A percentile compares a stretch with the other conserved stretches of the same genome.
Evolutionary conservation across 2,329 filamentous ascomycete genomes (phyloP).

Genomic region (Dothideomycetidae sp.): DNA sequence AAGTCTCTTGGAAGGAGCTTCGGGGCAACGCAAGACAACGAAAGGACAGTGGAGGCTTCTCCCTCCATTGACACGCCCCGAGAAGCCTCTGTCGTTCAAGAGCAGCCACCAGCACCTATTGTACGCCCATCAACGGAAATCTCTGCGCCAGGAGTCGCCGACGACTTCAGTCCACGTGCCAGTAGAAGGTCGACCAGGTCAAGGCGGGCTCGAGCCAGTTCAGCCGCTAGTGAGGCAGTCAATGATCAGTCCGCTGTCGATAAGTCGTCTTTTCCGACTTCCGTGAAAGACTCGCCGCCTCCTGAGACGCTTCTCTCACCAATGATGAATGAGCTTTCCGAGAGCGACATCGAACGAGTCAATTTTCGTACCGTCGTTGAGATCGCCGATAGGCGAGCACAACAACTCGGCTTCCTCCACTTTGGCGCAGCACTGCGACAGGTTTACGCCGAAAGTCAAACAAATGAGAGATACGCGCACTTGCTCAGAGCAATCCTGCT

Average conservation of each 20-base stretch:
- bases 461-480: conserved; percentile 23
- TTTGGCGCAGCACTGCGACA: conserved; percentile 29
- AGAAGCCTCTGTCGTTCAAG: conserved; percentile 23
- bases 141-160: no score
- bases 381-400: conserved; percentile 28
- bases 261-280: conserved; percentile 2
- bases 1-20: conserved; percentile 30
- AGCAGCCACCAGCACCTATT: conserved; percentile 21
- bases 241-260: conserved; percentile 4
- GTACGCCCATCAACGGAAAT: no score
- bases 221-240: conserved; percentile 1
- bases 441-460: conserved; percentile 29
- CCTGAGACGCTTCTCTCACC: conserved; percentile 8
- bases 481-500: conserved; percentile 31
- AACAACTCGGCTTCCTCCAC: conserved; percentile 23
- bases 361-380: conserved; percentile 23
- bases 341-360: conserved; percentile 2
- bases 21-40: conserved; percentile 27
- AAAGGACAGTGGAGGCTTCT: conserved; percentile 33
- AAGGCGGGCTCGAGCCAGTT: conserved; percentile 5
- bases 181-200: conserved; percentile 22
- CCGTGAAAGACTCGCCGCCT: conserved; percentile 14
- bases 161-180: conserved; percentile 29
- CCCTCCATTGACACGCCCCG: conserved; percentile 26
- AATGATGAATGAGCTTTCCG: neutral